Percentiles rank a stretch among this genome's conserved stretches.
phyloP scores from a whole-genome alignment of 345 rosid genomes.

The Hibiscus tridactylites region DNA sequence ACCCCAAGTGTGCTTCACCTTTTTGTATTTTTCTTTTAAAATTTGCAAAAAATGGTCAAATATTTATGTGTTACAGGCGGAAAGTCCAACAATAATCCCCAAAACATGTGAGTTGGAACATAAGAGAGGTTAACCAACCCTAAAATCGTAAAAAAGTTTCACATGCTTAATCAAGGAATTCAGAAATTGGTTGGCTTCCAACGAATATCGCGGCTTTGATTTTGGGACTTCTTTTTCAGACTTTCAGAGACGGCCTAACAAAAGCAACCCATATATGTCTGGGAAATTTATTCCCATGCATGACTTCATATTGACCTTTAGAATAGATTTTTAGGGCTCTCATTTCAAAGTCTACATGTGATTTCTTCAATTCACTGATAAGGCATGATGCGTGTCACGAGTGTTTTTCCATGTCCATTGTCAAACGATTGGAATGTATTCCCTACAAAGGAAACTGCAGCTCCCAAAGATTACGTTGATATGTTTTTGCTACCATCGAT shows the following conservation, averaged over 20 bases:
- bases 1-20: neutral
- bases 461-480: neutral
- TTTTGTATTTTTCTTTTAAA: no score
- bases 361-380: neutral
- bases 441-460: neutral
- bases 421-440: neutral
- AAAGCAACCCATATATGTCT: no score
- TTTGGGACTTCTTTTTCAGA: slow-evolving; percentile 1
- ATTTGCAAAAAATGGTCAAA: neutral
- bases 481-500: neutral
- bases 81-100: slow-evolving; percentile 12
- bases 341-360: neutral
- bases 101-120: slow-evolving; percentile 12
- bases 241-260: neutral
- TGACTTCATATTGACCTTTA: neutral
- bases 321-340: neutral
- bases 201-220: slow-evolving; percentile 14
- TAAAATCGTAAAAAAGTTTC: neutral
- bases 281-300: neutral
- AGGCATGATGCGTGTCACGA: neutral
- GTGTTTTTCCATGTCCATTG: neutral
- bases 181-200: neutral
- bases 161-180: neutral
- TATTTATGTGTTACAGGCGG: slow-evolving; percentile 4
- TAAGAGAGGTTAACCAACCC: neutral